phyloP scores from a whole-genome alignment of 495 filamentous ascomycete species.

The Trichoderma parareesei region DNA sequence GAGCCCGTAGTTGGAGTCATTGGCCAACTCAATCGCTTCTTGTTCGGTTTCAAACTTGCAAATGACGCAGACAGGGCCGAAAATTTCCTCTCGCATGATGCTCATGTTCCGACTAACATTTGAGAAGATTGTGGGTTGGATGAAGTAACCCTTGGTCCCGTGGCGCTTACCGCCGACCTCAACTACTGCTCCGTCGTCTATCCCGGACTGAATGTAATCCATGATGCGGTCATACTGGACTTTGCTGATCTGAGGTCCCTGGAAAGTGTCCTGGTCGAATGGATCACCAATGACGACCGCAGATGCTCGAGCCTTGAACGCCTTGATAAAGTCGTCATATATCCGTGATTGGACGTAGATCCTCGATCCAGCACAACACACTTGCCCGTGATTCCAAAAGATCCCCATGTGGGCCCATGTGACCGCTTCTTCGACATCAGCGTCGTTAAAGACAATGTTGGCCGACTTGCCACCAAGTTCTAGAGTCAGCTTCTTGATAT shows the following conservation, averaged over 20 bases:
- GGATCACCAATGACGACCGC: constrained; percentile 65
- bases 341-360: constrained; percentile 49
- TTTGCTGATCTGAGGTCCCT: constrained; percentile 92
- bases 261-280: constrained; percentile 83
- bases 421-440: constrained; percentile 62
- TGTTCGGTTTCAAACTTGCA: constrained; percentile 56
- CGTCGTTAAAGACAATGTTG: constrained; percentile 64
- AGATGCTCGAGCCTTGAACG: constrained; percentile 35
- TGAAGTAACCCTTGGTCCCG: constrained; percentile 85
- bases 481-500: constrained; percentile 73
- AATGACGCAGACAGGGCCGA: constrained; percentile 66
- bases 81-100: constrained; percentile 69
- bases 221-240: constrained; percentile 97
- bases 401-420: constrained; percentile 54
- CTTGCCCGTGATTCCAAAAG: constrained; percentile 45
- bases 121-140: constrained; percentile 88
- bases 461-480: constrained; percentile 76
- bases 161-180: constrained; percentile 80
- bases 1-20: constrained; percentile 61
- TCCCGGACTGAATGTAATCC: constrained; percentile 90
- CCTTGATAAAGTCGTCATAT: constrained; percentile 50
- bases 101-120: constrained; percentile 81
- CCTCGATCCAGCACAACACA: constrained; percentile 43
- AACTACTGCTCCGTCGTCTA: constrained; percentile 77
- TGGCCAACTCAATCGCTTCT: constrained; percentile 60